Conservation (phyloP, 768 basidiomycete species). For the Leccinum fibrillosum region DNA sequence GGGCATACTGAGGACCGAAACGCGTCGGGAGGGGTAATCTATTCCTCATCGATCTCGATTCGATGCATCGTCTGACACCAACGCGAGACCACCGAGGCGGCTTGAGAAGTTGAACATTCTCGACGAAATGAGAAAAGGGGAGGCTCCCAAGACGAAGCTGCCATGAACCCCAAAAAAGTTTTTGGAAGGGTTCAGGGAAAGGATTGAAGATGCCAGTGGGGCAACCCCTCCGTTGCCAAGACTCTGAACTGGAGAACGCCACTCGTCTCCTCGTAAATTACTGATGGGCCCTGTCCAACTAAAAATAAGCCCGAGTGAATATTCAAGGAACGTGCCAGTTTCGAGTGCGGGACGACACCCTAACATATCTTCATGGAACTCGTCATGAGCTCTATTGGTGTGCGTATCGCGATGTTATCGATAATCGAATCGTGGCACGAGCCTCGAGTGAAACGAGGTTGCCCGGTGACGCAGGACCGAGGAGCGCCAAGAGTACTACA, state of each 20-base stretch:
- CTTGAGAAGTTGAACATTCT: neutral
- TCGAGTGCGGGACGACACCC: neutral
- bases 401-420: neutral
- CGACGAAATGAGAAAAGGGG: neutral
- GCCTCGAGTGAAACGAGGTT: neutral
- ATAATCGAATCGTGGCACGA: neutral
- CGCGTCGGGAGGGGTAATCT: neutral
- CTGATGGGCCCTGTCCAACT: neutral
- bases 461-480: neutral
- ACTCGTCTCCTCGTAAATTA: neutral
- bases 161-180: neutral
- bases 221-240: neutral
- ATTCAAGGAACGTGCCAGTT: neutral
- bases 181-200: neutral
- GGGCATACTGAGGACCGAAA: neutral
- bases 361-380: neutral
- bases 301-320: constrained; percentile 2
- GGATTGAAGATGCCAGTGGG: neutral
- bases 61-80: neutral
- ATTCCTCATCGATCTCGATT: neutral
- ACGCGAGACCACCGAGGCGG: neutral
- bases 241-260: constrained; percentile 1
- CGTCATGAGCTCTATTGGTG: neutral
- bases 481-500: neutral
- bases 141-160: neutral